Percentiles rank a stretch among this genome's conserved stretches.
Conservation (phyloP, 2,329 filamentous ascomycete genomes). For the Aspergillus puulaauensis region DNA sequence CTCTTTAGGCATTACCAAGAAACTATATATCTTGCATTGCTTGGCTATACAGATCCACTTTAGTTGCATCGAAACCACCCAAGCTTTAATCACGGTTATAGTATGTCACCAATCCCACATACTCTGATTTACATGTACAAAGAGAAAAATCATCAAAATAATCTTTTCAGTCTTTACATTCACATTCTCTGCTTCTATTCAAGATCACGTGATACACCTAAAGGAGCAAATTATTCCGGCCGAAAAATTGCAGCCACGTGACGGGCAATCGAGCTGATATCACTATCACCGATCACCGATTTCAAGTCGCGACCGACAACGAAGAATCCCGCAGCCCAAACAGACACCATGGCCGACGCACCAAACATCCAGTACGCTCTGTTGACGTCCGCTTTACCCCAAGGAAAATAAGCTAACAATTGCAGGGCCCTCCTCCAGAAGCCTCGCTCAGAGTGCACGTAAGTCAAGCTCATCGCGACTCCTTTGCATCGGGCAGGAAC, state of each 20-base stretch:
- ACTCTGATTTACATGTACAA: too few species aligned
- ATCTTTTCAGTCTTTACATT: too few species aligned
- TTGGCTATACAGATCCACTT: background rate
- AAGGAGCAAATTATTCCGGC: background rate
- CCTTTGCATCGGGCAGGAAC: background rate
- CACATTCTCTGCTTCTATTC: background rate
- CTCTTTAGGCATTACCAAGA: too few species aligned
- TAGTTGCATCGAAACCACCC: background rate
- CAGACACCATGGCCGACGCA: conserved; percentile 11
- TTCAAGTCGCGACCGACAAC: conserved; percentile 10
- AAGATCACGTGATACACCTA: background rate
- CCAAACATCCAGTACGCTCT: conserved; percentile 11
- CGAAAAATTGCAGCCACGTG: conserved; percentile 2
- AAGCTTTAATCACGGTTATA: background rate
- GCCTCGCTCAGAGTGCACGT: conserved; percentile 15
- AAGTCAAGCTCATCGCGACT: background rate
- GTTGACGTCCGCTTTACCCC: fast-evolving
- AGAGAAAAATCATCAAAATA: too few species aligned
- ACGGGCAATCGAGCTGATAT: conserved; percentile 14
- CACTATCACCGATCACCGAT: conserved; percentile 5
- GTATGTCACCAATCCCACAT: too few species aligned
- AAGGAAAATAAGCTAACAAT: background rate
- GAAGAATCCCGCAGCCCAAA: background rate
- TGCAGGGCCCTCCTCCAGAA: conserved; percentile 11
- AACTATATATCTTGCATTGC: background rate